These are phyloP conservation scores for Acer campestre DNA, from an alignment of 345 rosid genomes.

Conservation along the genomic window DNA sequence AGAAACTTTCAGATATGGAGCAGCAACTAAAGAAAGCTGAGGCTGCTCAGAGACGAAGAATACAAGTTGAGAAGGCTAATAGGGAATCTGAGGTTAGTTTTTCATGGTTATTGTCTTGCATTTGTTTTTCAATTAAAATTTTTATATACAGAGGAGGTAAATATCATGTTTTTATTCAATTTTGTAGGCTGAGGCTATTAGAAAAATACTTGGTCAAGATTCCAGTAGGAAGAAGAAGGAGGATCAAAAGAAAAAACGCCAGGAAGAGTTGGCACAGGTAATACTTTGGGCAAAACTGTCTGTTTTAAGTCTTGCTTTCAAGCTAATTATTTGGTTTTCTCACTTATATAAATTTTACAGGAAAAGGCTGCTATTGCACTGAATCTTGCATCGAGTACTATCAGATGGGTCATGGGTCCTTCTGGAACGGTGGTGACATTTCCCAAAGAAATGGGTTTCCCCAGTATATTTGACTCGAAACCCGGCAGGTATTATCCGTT, in stretches of 20 bases:
- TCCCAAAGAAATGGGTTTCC: slow-evolving; percentile 72
- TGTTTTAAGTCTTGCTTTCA: neutral
- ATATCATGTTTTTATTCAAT: slow-evolving; percentile 14
- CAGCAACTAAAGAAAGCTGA: slow-evolving; percentile 89
- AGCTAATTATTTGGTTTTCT: slow-evolving; percentile 21
- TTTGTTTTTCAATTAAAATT: neutral
- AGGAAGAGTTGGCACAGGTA: slow-evolving; percentile 88
- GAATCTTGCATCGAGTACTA: slow-evolving; percentile 44
- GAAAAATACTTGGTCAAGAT: slow-evolving; percentile 95
- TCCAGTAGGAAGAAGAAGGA: slow-evolving; percentile 88
- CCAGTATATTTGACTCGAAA: slow-evolving; percentile 66
- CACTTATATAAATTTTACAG: slow-evolving; percentile 33
- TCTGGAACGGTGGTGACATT: slow-evolving; percentile 78
- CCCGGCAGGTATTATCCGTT: slow-evolving; percentile 46
- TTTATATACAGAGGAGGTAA: slow-evolving; percentile 8
- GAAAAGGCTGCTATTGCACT: slow-evolving; percentile 73
- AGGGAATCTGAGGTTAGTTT: slow-evolving; percentile 78
- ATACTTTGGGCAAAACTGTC: slow-evolving; percentile 5
- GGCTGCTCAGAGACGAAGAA: slow-evolving; percentile 88
- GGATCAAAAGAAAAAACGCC: slow-evolving; percentile 76
- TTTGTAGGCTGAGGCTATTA: slow-evolving; percentile 83
- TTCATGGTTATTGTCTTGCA: slow-evolving; percentile 12
- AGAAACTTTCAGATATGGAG: slow-evolving; percentile 79
- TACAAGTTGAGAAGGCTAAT: slow-evolving; percentile 91
- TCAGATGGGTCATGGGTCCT: slow-evolving; percentile 76